Percentiles rank a stretch among this genome's conserved stretches.
Conservation (phyloP, 148 eudicot species). For the Oxyria digyna region DNA sequence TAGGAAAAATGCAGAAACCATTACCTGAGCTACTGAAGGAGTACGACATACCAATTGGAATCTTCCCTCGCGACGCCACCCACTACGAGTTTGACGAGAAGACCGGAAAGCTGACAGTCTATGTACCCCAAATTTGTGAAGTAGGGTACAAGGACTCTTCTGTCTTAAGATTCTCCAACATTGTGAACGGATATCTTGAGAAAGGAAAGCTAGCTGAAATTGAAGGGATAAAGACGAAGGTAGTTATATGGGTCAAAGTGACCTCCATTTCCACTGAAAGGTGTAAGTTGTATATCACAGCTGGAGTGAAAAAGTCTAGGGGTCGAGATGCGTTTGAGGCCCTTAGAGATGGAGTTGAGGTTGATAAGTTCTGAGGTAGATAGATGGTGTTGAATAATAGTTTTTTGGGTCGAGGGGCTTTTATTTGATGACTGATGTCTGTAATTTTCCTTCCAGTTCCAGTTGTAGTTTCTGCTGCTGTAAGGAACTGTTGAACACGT, state of each 20-base stretch:
- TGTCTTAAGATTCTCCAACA: slow-evolving; percentile 58
- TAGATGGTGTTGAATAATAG: not conserved
- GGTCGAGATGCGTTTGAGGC: slow-evolving; percentile 73
- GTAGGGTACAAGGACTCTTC: slow-evolving; percentile 92
- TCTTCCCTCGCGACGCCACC: slow-evolving; percentile 91
- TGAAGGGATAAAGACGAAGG: slow-evolving; percentile 88
- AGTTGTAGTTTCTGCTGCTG: not conserved
- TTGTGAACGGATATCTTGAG: slow-evolving; percentile 72
- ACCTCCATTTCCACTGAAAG: slow-evolving; percentile 57
- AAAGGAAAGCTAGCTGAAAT: slow-evolving; percentile 77
- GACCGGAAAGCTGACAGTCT: slow-evolving; percentile 64
- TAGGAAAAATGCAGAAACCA: slow-evolving; percentile 93
- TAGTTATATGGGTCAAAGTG: slow-evolving; percentile 83
- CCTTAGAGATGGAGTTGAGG: slow-evolving; percentile 56
- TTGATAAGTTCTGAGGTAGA: slow-evolving; percentile 54
- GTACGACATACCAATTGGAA: slow-evolving; percentile 63
- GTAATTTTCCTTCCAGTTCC: not conserved
- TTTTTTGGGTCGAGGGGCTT: not conserved
- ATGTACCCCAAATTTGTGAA: slow-evolving; percentile 72
- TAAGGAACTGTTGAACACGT: not conserved
- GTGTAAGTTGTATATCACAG: slow-evolving; percentile 58
- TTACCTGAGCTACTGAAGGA: slow-evolving; percentile 78
- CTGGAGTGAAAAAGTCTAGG: slow-evolving; percentile 75
- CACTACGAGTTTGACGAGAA: slow-evolving; percentile 89
- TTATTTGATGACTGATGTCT: not conserved